Conservation (phyloP, 352 stramenopile genomes). For the Aphanomyces stellatus region DNA sequence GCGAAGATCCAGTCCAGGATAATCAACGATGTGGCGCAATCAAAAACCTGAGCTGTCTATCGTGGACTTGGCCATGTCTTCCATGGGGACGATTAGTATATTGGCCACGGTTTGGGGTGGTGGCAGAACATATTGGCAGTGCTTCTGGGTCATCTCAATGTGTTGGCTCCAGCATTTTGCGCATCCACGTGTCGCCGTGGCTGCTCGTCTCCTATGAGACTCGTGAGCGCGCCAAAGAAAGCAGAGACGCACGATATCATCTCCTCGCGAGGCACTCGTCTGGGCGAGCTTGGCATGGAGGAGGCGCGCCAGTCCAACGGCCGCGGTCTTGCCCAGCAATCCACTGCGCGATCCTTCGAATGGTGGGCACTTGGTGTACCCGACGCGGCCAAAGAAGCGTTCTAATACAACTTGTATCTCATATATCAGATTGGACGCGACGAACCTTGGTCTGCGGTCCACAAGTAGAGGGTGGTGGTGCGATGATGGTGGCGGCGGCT, state of each 20-base stretch:
- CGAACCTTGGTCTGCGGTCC: slow-evolving; percentile 11
- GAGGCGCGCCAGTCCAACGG: neutral
- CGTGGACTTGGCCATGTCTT: too few species aligned
- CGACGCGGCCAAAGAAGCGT: neutral
- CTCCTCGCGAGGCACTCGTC: too few species aligned
- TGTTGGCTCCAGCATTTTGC: neutral
- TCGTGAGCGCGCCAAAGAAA: too few species aligned
- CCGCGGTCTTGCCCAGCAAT: too few species aligned
- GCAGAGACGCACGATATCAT: too few species aligned
- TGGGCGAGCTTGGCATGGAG: neutral
- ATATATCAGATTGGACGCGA: neutral
- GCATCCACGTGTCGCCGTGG: neutral
- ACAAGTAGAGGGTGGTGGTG: neutral
- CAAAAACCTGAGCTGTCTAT: too few species aligned
- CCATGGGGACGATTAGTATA: too few species aligned
- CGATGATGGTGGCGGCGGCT: neutral
- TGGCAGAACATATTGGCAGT: too few species aligned
- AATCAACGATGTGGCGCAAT: too few species aligned
- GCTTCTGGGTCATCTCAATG: too few species aligned
- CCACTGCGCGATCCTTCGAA: neutral
- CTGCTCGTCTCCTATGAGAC: neutral
- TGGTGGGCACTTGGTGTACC: neutral
- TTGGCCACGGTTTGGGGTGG: too few species aligned
- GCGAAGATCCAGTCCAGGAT: too few species aligned
- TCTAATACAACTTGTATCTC: neutral